Base-by-base conservation (phyloP, 805 yeast genomes). In the Kuraishia molischiana region DNA sequence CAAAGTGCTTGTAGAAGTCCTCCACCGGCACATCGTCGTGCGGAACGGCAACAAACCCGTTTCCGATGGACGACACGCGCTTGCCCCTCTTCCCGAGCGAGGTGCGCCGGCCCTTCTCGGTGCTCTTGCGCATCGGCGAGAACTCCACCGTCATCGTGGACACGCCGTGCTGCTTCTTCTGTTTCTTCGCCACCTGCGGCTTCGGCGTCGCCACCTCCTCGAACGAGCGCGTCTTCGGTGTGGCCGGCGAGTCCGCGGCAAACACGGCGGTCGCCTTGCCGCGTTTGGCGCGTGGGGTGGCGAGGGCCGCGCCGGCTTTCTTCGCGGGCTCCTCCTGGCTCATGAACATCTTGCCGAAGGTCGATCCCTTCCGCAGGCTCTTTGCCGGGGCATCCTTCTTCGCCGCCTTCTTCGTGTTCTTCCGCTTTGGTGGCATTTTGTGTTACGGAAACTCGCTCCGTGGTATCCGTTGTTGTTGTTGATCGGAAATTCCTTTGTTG, bases 11-110 rank as follows among this genome's bases (percentile, higher is more conserved):
- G 52, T 70, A 75, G 48, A 75, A 75, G 38, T 76, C 77, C 8
- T 58, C 47, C 1, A 65, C 60, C 0, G 74, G 67, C 1, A 83
- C 73, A 34, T 74, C 77, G 1, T 67, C 62, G 51, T 82, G 89
- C 2, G 89, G 89, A 22, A 68, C 69, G 0, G 79, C 84, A 2
- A 63, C 65, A 46, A 74, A 75, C 2, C 89, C 90, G 49, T 79
- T 80, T 2, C 89, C 87, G 5, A 82, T 71, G 0, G 87, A 78
- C 50, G 84, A 81, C 2, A 78, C 72, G 21, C 92, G 57, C 48
- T 79, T 79, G 5, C 92, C 92, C 24, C 92, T 61, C 38, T 71
- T 69, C 29, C 67, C 52, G 44, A 77, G 56, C 1, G 82, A 74
- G 1, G 74, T 50, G 37, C 81, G 37, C 15, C 28, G 19, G 3